Evolutionary conservation across 345 rosid genomes (phyloP).

Genomic region (Cardiospermum halicacabum): DNA sequence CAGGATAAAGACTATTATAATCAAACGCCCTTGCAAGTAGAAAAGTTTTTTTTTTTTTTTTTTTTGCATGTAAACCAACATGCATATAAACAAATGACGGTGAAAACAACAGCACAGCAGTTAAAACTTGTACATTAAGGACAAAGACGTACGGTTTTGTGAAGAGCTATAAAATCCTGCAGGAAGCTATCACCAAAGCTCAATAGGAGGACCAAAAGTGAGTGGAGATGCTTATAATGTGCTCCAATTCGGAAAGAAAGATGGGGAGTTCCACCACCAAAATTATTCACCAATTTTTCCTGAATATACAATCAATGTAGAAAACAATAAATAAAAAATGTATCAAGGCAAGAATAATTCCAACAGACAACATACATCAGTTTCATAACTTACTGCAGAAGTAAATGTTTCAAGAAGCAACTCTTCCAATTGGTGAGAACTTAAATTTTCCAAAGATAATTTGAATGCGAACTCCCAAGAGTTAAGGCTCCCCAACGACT

Average conservation of each 20-base stretch:
- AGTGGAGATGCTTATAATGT: constrained; percentile 44
- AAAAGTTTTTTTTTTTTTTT: not conserved
- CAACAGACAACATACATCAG: constrained; percentile 1
- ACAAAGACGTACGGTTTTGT: constrained; percentile 52
- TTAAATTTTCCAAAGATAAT: constrained; percentile 39
- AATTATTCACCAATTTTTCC: constrained; percentile 49
- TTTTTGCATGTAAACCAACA: not conserved
- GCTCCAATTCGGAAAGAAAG: constrained; percentile 38
- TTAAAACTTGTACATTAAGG: not conserved
- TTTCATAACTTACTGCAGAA: constrained; percentile 46
- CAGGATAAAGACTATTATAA: not conserved
- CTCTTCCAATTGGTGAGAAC: constrained; percentile 42
- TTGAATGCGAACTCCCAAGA: constrained; percentile 62
- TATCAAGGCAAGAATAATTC: not conserved
- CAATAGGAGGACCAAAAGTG: constrained; percentile 47
- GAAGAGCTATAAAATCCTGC: constrained; percentile 57
- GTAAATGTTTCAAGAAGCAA: constrained; percentile 41
- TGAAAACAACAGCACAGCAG: not conserved
- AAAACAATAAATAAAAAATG: constrained; percentile 17
- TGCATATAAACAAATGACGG: not conserved
- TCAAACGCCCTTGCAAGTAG: not conserved
- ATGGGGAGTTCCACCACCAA: constrained; percentile 20
- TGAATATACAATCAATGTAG: constrained; percentile 30
- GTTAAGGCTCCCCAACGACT: constrained; percentile 38
- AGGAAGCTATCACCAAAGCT: constrained; percentile 56